Percentiles rank a stretch among this genome's conserved stretches.
Conservation (phyloP, 768 basidiomycete species). For the Lactarius pseudohatsudake region DNA sequence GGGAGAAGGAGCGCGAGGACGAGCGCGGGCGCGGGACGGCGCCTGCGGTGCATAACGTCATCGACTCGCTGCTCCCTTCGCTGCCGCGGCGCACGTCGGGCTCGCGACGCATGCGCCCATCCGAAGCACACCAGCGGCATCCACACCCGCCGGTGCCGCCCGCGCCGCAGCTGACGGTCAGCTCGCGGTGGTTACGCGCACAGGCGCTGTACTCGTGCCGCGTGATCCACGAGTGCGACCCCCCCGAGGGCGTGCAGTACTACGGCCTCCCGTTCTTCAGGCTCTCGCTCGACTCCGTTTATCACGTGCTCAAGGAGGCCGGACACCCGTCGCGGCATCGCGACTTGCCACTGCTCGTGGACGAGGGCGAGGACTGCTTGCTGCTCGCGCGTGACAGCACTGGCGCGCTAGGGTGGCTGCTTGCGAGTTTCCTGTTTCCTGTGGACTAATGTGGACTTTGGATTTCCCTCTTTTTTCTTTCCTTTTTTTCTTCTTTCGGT, state of each 20-base stretch:
- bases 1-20: slow-evolving; percentile 16
- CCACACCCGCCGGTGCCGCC: slow-evolving; percentile 29
- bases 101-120: slow-evolving; percentile 6
- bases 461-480: not conserved
- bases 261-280: slow-evolving; percentile 77
- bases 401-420: slow-evolving; percentile 70
- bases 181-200: slow-evolving; percentile 26
- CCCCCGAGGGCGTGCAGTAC: slow-evolving; percentile 63
- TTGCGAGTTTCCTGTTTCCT: slow-evolving; percentile 79
- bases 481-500: not conserved
- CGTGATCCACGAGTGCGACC: slow-evolving; percentile 67
- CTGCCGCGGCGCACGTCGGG: slow-evolving; percentile 21
- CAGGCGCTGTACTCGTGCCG: slow-evolving; percentile 61
- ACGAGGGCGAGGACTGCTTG: slow-evolving; percentile 75
- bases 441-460: slow-evolving; percentile 39
- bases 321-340: slow-evolving; percentile 77
- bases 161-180: slow-evolving; percentile 20
- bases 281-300: slow-evolving; percentile 59
- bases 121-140: slow-evolving; percentile 26
- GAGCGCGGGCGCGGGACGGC: not conserved
- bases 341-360: slow-evolving; percentile 73
- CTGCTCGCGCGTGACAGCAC: slow-evolving; percentile 61
- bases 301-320: slow-evolving; percentile 69
- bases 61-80: slow-evolving; percentile 15
- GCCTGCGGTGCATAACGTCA: not conserved